Base-by-base conservation (phyloP, 352 stramenopile genomes). In the Pythium volutum region DNA sequence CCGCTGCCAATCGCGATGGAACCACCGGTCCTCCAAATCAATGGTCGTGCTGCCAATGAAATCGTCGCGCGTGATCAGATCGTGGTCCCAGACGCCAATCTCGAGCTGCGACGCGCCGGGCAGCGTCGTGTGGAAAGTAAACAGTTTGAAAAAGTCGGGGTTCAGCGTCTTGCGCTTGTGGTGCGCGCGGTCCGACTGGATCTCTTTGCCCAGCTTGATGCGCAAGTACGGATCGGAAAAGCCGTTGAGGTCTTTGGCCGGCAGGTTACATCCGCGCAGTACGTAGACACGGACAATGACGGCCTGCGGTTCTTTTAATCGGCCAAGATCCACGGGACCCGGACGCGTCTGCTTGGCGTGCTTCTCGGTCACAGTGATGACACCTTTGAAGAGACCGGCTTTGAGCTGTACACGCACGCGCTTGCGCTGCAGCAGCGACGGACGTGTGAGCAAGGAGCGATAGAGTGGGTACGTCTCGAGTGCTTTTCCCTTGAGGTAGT, bases 11-110 rank as follows among this genome's bases (percentile, higher is more conserved):
- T 88, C 77, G 8, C 76, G 73, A 59, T 97, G 85, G 62, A 97
- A 98, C 93, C 91, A 98, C 22, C 93, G 75, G 38, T 98, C 93
- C 62, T 98, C 93, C 4, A 98, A 68, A 46, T 98, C 93, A 55
- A 98, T 96, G 0, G 79, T 89, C 0, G 91, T 97, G 3, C 80
- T 79, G 4, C 93, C 91, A 27, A 98, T 97, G 2, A 98, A 77
- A 26, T 97, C 76, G 64, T 97, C 88, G 1, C 58, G 59, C 26
- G 55, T 47, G 3, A 96, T 62, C 0, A 88, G 29, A 36, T 91
- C 84, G 56, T 90, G 81, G 63, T 95, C 87, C 81, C 86, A 94
- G 18, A 96, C 76, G 22, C 66, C 62, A 41, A 95, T 84, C 25
- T 91, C 79, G 1, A 96, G 76, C 51, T 95, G 85, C 0, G 83